Conservation (phyloP, 2,329 filamentous ascomycete genomes). For the Acephala macrosclerotiorum region DNA sequence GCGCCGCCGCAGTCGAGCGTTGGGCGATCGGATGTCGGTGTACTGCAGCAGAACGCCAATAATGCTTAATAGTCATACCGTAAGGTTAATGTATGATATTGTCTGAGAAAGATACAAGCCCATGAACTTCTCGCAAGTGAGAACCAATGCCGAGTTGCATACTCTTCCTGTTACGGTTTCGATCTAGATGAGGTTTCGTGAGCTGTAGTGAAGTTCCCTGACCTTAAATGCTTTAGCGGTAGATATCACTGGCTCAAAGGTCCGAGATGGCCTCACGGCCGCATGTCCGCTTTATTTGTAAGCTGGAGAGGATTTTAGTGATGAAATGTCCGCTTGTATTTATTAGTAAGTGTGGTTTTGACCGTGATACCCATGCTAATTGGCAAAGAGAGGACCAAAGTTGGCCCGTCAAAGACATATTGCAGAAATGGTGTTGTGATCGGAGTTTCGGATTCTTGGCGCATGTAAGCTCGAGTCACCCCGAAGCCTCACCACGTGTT, state of each 20-base stretch:
- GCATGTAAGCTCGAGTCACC: background rate
- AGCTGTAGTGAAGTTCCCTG: background rate
- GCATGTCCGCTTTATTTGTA: background rate
- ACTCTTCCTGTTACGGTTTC: background rate
- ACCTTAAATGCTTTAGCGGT: background rate
- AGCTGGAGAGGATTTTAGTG: background rate
- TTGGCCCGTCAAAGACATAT: background rate
- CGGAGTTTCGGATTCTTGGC: background rate
- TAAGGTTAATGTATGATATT: too few relatives aligned
- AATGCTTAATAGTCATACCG: too few relatives aligned
- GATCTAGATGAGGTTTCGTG: background rate
- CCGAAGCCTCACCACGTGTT: background rate
- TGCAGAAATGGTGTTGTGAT: background rate
- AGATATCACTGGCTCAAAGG: background rate
- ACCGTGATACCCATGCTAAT: background rate
- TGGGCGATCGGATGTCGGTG: background rate
- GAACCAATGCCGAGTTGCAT: too few relatives aligned
- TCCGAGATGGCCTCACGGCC: background rate
- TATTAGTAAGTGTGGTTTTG: background rate
- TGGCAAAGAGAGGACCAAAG: background rate
- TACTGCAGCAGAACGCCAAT: background rate
- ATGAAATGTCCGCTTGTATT: background rate
- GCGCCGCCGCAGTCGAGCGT: too few relatives aligned
- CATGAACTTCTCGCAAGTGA: too few relatives aligned
- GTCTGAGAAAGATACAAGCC: too few relatives aligned